Percentiles rank a stretch among this genome's conserved stretches.
Conservation (phyloP, 768 basidiomycete species). For the Auricularia sp. region DNA sequence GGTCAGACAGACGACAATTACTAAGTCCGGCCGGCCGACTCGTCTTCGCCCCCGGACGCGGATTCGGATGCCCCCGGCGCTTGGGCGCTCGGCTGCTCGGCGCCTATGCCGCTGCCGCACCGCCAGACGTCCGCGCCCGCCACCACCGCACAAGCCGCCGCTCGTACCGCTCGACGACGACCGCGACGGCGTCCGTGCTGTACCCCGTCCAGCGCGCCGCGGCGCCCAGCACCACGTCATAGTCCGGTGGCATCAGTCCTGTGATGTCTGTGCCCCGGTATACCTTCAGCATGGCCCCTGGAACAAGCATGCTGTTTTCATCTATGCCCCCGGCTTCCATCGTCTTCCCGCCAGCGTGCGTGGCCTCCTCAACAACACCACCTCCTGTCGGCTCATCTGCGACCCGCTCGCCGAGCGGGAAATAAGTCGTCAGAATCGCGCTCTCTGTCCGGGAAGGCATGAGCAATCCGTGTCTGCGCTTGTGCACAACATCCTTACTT, state of each 20-base stretch:
- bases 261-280: slow-evolving; percentile 58
- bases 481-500: slow-evolving; percentile 16
- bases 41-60: too few relatives aligned
- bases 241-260: slow-evolving; percentile 45
- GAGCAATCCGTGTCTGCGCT: slow-evolving; percentile 5
- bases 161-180: slow-evolving; percentile 57
- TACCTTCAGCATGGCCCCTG: slow-evolving; percentile 54
- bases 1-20: too few relatives aligned
- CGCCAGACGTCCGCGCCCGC: slow-evolving; percentile 13
- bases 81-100: too few relatives aligned
- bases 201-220: slow-evolving; percentile 51
- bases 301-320: slow-evolving; percentile 21
- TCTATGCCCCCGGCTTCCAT: slow-evolving; percentile 6
- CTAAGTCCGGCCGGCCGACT: too few relatives aligned
- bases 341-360: not conserved
- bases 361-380: slow-evolving; percentile 11
- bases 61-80: too few relatives aligned
- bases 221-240: slow-evolving; percentile 38
- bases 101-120: not conserved
- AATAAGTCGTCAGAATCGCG: slow-evolving; percentile 2
- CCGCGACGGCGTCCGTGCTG: slow-evolving; percentile 36
- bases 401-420: slow-evolving; percentile 3
- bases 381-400: not conserved
- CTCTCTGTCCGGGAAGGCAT: slow-evolving; percentile 6
- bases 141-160: slow-evolving; percentile 46